These are phyloP conservation scores for Fusarium staphyleae DNA, from an alignment of 2,329 filamentous ascomycete genomes.

Conservation along the genomic window DNA sequence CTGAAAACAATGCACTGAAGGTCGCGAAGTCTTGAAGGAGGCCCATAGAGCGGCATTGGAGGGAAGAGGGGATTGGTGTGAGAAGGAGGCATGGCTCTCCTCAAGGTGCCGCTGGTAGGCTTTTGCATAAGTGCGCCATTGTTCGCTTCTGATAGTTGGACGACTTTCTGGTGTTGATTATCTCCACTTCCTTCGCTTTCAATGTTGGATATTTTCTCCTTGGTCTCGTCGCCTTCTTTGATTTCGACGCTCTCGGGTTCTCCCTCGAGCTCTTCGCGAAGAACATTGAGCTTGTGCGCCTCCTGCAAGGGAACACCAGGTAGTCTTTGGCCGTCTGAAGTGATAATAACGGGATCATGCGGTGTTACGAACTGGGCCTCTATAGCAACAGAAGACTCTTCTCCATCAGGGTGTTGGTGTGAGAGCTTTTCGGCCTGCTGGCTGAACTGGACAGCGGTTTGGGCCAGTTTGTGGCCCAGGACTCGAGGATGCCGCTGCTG, in stretches of 20 bases:
- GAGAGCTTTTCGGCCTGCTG: constrained; percentile 68
- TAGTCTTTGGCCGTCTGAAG: constrained; percentile 69
- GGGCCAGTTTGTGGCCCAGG: constrained; percentile 42
- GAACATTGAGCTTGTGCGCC: constrained; percentile 71
- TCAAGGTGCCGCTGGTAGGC: constrained; percentile 56
- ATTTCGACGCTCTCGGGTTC: constrained; percentile 40
- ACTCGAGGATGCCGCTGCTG: constrained; percentile 16
- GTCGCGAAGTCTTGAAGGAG: constrained; percentile 69
- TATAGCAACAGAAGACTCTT: constrained; percentile 57
- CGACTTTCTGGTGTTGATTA: constrained; percentile 33
- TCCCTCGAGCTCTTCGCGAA: constrained; percentile 59
- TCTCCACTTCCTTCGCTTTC: constrained; percentile 31
- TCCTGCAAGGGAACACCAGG: constrained; percentile 74
- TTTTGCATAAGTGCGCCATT: constrained; percentile 51
- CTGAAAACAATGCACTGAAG: constrained; percentile 72
- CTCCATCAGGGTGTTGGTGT: constrained; percentile 45
- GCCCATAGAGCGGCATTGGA: constrained; percentile 81
- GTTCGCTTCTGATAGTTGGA: constrained; percentile 38
- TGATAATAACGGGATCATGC: constrained; percentile 75
- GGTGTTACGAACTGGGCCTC: constrained; percentile 72
- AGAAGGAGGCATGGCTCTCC: constrained; percentile 64
- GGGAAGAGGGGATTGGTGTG: constrained; percentile 84
- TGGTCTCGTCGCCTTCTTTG: constrained; percentile 16
- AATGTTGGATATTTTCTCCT: too few species aligned
- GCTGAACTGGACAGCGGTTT: constrained; percentile 62